Percentiles rank a stretch among this genome's conserved stretches.
These are phyloP conservation scores for Exophiala phaeomuriformis DNA, from an alignment of 2,329 filamentous ascomycete genomes.

Conservation along the genomic window DNA sequence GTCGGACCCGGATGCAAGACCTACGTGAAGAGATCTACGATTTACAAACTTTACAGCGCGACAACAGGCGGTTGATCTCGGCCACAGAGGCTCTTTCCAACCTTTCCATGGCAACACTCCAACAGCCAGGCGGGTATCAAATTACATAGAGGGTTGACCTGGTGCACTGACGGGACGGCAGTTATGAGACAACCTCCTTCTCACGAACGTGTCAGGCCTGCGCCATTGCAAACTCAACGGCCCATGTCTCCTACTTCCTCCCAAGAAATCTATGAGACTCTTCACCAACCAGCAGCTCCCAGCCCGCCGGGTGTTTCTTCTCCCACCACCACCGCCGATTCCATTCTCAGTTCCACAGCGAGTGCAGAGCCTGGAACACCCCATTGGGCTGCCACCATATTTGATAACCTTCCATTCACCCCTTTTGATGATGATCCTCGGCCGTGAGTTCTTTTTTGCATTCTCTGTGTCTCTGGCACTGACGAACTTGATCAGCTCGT, in stretches of 20 bases:
- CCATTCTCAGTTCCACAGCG: conserved; percentile 23
- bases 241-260: conserved; percentile 23
- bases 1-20: conserved; percentile 11
- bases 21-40: conserved; percentile 23
- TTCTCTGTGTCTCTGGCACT: not conserved
- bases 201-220: conserved; percentile 17
- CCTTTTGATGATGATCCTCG: conserved; percentile 19
- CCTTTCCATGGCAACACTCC: conserved; percentile 15
- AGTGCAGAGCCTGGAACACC: conserved; percentile 23
- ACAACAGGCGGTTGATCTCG: conserved; percentile 16
- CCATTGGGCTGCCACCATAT: conserved; percentile 41
- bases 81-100: conserved; percentile 14
- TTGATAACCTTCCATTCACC: conserved; percentile 27
- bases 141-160: too few species aligned
- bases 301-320: conserved; percentile 19
- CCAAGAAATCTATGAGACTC: conserved; percentile 18
- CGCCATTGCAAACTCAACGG: conserved; percentile 1
- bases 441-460: conserved; percentile 5
- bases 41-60: conserved; percentile 15
- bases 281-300: conserved; percentile 14
- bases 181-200: conserved; percentile 18
- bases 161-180: conserved; percentile 3
- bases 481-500: conserved; percentile 8
- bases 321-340: conserved; percentile 25
- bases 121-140: conserved; percentile 7